Conservation (phyloP, 257 asterid species). For the Scutellaria barbata region DNA sequence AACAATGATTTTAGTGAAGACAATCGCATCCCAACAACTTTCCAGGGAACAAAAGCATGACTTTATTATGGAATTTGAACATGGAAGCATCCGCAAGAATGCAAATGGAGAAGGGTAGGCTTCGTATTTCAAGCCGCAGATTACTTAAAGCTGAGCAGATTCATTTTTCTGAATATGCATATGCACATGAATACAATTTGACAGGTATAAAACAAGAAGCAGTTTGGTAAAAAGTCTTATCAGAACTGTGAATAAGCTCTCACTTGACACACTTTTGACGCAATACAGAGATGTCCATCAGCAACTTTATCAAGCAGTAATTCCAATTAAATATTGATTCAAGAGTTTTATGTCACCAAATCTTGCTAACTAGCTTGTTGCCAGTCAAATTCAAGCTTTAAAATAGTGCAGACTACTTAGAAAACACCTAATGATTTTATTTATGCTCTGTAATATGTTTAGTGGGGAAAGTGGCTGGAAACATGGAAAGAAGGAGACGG, state of each 20-base stretch:
- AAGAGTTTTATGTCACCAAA: too few species aligned
- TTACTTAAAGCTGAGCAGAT: too few species aligned
- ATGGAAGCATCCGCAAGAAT: slow-evolving; percentile 26
- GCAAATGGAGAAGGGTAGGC: slow-evolving; percentile 41
- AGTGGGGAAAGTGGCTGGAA: slow-evolving; percentile 6
- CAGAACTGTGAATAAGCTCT: slow-evolving; percentile 53
- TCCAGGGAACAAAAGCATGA: slow-evolving; percentile 37
- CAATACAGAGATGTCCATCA: slow-evolving; percentile 56
- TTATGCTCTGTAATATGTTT: not conserved
- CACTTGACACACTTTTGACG: slow-evolving; percentile 44
- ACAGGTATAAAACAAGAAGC: slow-evolving; percentile 40
- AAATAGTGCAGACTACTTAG: too few species aligned
- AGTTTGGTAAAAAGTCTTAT: slow-evolving; percentile 41
- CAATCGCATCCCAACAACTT: slow-evolving; percentile 37
- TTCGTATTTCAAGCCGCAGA: not conserved
- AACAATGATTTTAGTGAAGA: slow-evolving; percentile 53
- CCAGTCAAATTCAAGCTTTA: not conserved
- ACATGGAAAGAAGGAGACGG: not conserved
- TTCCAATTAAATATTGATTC: not conserved
- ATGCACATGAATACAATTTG: not conserved
- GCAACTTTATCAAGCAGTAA: slow-evolving; percentile 51
- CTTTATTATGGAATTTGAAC: slow-evolving; percentile 47
- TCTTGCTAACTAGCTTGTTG: not conserved
- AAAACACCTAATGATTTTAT: too few species aligned
- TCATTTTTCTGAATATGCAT: not conserved